Evolutionary conservation across 2,329 filamentous ascomycete species (phyloP).

Genomic region (Pseudocercospora vitis): DNA sequence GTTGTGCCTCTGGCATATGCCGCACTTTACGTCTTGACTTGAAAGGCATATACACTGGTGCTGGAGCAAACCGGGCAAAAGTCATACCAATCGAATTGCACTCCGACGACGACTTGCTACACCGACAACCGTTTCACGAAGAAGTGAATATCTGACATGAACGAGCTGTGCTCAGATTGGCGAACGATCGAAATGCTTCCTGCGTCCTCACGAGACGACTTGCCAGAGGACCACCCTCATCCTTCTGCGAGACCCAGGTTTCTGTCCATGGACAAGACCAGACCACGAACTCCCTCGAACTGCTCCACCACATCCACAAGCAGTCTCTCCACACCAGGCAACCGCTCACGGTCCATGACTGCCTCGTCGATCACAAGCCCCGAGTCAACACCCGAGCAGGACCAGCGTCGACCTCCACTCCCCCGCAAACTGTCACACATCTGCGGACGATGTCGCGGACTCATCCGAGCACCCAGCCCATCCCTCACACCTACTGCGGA

Average conservation of each 20-base stretch:
- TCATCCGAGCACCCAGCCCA: neutral
- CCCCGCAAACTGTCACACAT: neutral
- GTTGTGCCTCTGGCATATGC: slow-evolving; percentile 21
- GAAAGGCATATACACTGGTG: neutral
- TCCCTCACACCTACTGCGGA: too few species aligned
- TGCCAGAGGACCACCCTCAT: neutral
- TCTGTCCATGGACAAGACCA: neutral
- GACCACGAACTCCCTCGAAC: slow-evolving; percentile 1
- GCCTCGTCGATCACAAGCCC: neutral
- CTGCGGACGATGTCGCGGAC: neutral
- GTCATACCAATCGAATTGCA: neutral
- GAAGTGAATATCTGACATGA: neutral
- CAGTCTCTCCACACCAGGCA: neutral
- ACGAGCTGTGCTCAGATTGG: slow-evolving; percentile 4
- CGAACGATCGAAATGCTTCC: slow-evolving; percentile 7
- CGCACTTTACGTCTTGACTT: slow-evolving; percentile 21
- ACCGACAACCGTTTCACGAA: neutral
- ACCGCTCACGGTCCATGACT: neutral
- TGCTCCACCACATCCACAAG: neutral
- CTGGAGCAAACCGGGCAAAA: neutral
- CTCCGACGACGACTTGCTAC: neutral
- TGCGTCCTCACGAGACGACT: neutral
- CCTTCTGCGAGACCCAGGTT: too few species aligned
- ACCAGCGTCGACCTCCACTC: neutral
- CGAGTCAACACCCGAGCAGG: neutral